These are phyloP conservation scores for Stagonosporopsis rhizophila DNA, from an alignment of 2,329 filamentous ascomycete genomes.

Conservation along the genomic window DNA sequence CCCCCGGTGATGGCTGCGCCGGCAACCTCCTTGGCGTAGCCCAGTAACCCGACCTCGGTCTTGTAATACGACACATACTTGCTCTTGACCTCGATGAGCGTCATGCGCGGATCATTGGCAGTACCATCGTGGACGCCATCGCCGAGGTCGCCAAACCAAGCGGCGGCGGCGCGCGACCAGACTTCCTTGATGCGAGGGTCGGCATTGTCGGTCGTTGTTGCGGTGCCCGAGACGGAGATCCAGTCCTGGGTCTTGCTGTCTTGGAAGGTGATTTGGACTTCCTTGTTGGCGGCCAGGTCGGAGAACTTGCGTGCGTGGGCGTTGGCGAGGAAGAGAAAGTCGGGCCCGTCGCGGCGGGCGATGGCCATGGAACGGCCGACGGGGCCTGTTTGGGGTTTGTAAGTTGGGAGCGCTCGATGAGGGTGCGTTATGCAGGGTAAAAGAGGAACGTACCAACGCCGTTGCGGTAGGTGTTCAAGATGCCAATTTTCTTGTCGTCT, in stretches of 20 bases:
- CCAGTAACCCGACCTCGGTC: slow-evolving; percentile 44
- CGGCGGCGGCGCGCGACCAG: slow-evolving; percentile 48
- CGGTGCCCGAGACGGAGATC: slow-evolving; percentile 56
- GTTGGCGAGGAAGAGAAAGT: slow-evolving; percentile 61
- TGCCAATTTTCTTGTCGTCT: slow-evolving; percentile 55
- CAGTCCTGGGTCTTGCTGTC: slow-evolving; percentile 57
- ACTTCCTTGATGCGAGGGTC: slow-evolving; percentile 60
- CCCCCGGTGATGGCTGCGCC: slow-evolving; percentile 48
- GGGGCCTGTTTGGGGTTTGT: no score
- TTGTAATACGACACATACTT: slow-evolving; percentile 52
- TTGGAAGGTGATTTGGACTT: slow-evolving; percentile 56
- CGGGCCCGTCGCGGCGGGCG: slow-evolving; percentile 63
- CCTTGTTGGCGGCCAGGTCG: slow-evolving; percentile 53
- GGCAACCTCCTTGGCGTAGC: slow-evolving; percentile 51
- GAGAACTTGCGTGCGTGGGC: slow-evolving; percentile 56
- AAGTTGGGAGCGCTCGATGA: no score
- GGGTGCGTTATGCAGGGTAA: no score
- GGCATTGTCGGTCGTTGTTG: slow-evolving; percentile 50
- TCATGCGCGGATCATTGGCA: slow-evolving; percentile 57
- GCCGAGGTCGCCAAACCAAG: slow-evolving; percentile 60
- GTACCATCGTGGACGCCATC: slow-evolving; percentile 58
- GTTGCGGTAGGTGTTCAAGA: slow-evolving; percentile 52
- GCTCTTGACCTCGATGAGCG: slow-evolving; percentile 49
- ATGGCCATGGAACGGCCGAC: slow-evolving; percentile 58
- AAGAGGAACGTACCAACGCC: slow-evolving; percentile 44